Percentiles rank a stretch among this genome's conserved stretches.
Evolutionary conservation across 164 flowering plant genomes (phyloP).

Genomic region (Annona cherimola): DNA sequence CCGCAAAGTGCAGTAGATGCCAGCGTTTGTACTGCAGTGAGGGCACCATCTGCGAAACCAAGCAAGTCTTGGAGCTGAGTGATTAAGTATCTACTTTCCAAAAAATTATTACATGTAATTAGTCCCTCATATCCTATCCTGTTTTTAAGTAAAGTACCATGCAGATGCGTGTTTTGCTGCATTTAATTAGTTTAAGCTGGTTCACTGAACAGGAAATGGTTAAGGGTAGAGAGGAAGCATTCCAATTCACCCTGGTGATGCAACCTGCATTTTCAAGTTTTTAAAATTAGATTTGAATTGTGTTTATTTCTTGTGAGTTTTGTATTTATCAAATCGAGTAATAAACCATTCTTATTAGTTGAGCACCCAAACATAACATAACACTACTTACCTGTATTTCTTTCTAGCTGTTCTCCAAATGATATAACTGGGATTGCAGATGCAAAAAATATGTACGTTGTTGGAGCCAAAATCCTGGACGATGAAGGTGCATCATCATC

Average conservation of each 20-base stretch:
- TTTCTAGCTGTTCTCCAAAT: slow-evolving; percentile 86
- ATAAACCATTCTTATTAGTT: not conserved
- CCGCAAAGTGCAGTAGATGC: slow-evolving; percentile 95
- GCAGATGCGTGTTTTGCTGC: too few relatives aligned
- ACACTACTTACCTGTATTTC: slow-evolving; percentile 56
- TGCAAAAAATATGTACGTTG: slow-evolving; percentile 89
- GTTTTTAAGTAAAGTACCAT: too few relatives aligned
- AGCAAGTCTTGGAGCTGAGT: not conserved
- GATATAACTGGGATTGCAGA: slow-evolving; percentile 96
- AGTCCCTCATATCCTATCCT: too few relatives aligned
- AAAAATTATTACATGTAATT: too few relatives aligned
- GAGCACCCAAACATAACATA: not conserved
- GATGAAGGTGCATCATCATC: not conserved
- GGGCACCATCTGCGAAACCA: slow-evolving; percentile 62
- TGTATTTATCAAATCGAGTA: not conserved
- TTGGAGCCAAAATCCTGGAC: slow-evolving; percentile 95
- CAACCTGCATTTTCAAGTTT: not conserved
- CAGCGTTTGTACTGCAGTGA: slow-evolving; percentile 94
- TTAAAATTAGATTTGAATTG: not conserved
- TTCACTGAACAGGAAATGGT: not conserved
- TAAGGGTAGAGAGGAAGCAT: not conserved
- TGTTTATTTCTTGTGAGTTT: not conserved
- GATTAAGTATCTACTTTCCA: too few relatives aligned
- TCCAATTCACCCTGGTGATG: not conserved
- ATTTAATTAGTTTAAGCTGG: too few relatives aligned